Conservation (phyloP, 2,329 filamentous ascomycete genomes). For the Diaporthe citriasiana region DNA sequence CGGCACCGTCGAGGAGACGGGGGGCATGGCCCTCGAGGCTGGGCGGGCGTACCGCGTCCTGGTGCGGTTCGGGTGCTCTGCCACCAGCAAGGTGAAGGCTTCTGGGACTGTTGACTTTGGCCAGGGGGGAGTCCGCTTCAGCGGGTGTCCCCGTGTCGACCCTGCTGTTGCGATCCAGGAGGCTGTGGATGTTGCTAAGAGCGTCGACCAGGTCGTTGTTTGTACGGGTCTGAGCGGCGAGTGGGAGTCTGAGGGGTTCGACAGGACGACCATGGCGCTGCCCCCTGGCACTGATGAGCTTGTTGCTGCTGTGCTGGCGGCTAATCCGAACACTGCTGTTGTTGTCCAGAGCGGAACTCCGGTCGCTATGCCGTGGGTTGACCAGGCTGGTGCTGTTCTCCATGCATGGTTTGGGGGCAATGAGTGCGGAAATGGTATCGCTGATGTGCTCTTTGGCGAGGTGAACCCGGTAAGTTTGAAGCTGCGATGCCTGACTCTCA, state of each 20-base stretch:
- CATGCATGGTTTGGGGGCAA: conserved; percentile 55
- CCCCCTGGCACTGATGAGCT: conserved; percentile 48
- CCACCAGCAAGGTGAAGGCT: conserved; percentile 47
- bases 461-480: conserved; percentile 57
- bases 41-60: conserved; percentile 51
- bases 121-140: conserved; percentile 48
- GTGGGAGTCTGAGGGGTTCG: conserved; percentile 53
- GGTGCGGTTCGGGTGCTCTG: conserved; percentile 49
- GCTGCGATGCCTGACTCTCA: not conserved
- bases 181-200: conserved; percentile 67
- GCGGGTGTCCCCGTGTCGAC: conserved; percentile 46
- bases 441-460: conserved; percentile 63
- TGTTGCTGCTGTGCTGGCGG: conserved; percentile 67
- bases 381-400: conserved; percentile 53
- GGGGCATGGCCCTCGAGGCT: conserved; percentile 46
- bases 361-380: conserved; percentile 66
- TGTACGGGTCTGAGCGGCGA: conserved; percentile 69
- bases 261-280: conserved; percentile 46
- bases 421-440: conserved; percentile 64
- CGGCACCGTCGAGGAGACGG: conserved; percentile 52
- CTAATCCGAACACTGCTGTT: conserved; percentile 70
- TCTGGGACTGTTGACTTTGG: conserved; percentile 50
- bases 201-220: conserved; percentile 70
- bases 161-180: conserved; percentile 47
- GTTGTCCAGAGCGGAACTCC: conserved; percentile 75